Conservation (phyloP, 1,284 basidiomycete genomes). For the Puccinia horiana region DNA sequence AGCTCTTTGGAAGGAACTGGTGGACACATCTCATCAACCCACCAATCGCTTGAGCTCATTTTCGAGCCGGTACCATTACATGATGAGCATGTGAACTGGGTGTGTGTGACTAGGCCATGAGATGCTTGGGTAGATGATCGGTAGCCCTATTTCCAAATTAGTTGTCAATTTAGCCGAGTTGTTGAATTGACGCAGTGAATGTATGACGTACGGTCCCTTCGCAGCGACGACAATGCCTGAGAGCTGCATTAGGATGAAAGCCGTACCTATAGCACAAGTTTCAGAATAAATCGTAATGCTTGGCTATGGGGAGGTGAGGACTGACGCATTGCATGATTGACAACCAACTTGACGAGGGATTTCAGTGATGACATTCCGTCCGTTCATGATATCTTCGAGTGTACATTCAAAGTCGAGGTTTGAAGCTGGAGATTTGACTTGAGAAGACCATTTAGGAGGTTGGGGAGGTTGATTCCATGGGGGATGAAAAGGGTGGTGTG, state of each 20-base stretch:
- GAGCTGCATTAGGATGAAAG: conserved; percentile 30
- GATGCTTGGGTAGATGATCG: conserved; percentile 1
- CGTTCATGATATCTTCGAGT: conserved; percentile 88
- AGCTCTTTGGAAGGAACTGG: background rate
- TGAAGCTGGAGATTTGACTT: conserved; percentile 63
- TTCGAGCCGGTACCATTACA: conserved; percentile 34
- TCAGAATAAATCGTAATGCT: conserved; percentile 39
- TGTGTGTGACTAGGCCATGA: background rate
- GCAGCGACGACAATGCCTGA: conserved; percentile 6
- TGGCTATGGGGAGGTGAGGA: background rate
- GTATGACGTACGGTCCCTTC: conserved; percentile 10
- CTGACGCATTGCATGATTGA: conserved; percentile 74
- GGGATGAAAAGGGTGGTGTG: background rate
- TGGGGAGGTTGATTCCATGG: background rate
- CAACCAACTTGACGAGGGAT: conserved; percentile 84
- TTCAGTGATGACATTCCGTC: conserved; percentile 83
- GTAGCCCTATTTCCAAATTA: conserved; percentile 6
- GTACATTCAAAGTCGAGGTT: conserved; percentile 80
- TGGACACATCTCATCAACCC: background rate
- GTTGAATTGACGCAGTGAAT: background rate
- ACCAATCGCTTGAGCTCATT: conserved; percentile 30
- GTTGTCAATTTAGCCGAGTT: background rate
- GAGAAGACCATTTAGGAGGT: background rate
- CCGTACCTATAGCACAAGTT: conserved; percentile 55
- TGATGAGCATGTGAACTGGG: conserved; percentile 1